phyloP scores from a whole-genome alignment of 345 rosid genomes.

The Salix viminalis region DNA sequence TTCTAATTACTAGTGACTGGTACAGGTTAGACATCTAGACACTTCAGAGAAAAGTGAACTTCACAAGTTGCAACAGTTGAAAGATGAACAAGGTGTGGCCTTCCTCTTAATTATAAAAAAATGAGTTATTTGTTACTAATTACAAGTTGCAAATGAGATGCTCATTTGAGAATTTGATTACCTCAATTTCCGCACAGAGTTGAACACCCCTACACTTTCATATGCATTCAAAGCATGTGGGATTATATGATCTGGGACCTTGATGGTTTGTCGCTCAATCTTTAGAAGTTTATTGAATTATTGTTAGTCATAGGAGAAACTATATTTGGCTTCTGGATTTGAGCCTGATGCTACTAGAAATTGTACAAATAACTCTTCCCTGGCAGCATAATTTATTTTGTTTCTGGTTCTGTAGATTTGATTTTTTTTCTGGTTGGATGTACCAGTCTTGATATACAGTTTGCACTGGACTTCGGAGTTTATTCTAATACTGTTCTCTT shows the following conservation, averaged over 20 bases:
- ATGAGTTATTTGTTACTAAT: neutral
- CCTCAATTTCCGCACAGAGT: neutral
- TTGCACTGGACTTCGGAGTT: neutral
- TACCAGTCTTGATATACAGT: neutral
- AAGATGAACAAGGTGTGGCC: constrained; percentile 93
- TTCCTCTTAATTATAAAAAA: neutral
- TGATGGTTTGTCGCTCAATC: neutral
- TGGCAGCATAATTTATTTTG: neutral
- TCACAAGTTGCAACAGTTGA: constrained; percentile 94
- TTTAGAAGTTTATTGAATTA: neutral
- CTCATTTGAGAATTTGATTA: neutral
- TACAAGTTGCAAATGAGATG: neutral
- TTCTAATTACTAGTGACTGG: constrained; percentile 11
- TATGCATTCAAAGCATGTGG: neutral
- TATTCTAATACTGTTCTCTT: neutral
- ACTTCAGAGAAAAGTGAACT: constrained; percentile 99
- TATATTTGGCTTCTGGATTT: neutral
- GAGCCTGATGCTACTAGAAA: neutral
- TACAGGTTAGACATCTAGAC: constrained; percentile 96
- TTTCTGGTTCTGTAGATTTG: neutral
- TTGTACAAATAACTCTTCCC: neutral
- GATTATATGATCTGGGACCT: neutral
- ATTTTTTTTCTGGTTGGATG: neutral
- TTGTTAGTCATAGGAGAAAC: neutral
- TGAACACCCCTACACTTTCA: neutral